Conservation (phyloP, 305 asterid species). For the Solanum hybrid region DNA sequence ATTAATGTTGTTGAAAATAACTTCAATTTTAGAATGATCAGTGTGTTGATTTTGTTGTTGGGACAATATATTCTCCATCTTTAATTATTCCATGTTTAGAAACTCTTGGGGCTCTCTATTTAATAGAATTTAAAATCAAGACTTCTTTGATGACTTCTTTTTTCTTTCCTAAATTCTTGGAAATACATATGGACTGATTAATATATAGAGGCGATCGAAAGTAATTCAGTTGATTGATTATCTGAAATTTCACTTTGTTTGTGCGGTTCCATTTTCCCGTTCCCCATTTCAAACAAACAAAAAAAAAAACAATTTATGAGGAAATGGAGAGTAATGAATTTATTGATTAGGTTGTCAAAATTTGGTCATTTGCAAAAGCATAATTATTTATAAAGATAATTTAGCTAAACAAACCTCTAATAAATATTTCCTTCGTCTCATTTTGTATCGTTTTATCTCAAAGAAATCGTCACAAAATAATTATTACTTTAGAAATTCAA, state of each 20-base stretch:
- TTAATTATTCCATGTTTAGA: not conserved
- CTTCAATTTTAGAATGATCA: not conserved
- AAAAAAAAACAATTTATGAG: not conserved
- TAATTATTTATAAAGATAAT: not conserved
- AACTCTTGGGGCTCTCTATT: not conserved
- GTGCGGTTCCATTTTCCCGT: not conserved
- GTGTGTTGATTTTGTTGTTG: not conserved
- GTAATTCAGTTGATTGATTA: not conserved
- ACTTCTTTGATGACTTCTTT: not conserved
- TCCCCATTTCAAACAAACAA: not conserved
- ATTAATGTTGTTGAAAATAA: conserved; percentile 35
- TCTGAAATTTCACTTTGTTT: not conserved
- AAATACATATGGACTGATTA: not conserved
- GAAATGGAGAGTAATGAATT: not conserved
- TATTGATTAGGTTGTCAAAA: not conserved
- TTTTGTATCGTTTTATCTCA: not conserved
- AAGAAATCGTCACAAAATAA: not conserved
- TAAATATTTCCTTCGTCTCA: not conserved
- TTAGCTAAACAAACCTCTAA: not conserved
- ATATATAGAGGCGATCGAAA: not conserved
- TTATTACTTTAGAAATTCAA: not conserved
- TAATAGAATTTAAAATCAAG: not conserved
- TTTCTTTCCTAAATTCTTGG: not conserved
- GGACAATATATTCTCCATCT: not conserved
- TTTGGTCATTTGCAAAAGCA: not conserved